phyloP scores from a whole-genome alignment of 352 stramenopile species.

The Globisporangium abappressorium region DNA sequence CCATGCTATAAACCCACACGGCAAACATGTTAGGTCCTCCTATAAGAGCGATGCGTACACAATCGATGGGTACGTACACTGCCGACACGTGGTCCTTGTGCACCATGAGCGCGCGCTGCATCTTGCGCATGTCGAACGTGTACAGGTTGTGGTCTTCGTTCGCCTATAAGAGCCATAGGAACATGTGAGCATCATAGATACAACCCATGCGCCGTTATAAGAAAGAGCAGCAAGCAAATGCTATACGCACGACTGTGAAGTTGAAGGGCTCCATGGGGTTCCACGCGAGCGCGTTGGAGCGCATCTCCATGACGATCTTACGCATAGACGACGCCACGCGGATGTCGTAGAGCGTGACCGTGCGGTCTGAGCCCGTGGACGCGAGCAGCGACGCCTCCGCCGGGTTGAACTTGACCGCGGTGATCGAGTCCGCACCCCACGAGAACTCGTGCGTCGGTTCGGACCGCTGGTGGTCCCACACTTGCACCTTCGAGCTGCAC shows the following conservation, averaged over 20 bases:
- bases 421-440: slow-evolving; percentile 96
- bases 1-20: slow-evolving; percentile 69
- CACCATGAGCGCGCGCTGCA: slow-evolving; percentile 91
- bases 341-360: slow-evolving; percentile 93
- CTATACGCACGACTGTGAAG: slow-evolving; percentile 90
- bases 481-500: slow-evolving; percentile 91
- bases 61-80: slow-evolving; percentile 67
- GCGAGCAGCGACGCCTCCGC: slow-evolving; percentile 94
- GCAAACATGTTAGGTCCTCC: neutral
- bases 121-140: slow-evolving; percentile 99
- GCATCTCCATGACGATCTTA: slow-evolving; percentile 97
- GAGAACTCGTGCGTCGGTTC: slow-evolving; percentile 92
- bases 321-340: slow-evolving; percentile 91
- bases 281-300: slow-evolving; percentile 97
- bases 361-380: slow-evolving; percentile 92
- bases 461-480: slow-evolving; percentile 94
- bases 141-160: slow-evolving; percentile 99
- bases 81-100: slow-evolving; percentile 99
- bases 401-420: slow-evolving; percentile 94
- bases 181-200: neutral
- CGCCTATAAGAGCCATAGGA: slow-evolving; percentile 39
- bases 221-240: neutral
- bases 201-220: neutral
- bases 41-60: neutral
- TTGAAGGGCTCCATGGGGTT: slow-evolving; percentile 99